phyloP scores from a whole-genome alignment of 73 alveolate species.

The Stentor coeruleus region DNA sequence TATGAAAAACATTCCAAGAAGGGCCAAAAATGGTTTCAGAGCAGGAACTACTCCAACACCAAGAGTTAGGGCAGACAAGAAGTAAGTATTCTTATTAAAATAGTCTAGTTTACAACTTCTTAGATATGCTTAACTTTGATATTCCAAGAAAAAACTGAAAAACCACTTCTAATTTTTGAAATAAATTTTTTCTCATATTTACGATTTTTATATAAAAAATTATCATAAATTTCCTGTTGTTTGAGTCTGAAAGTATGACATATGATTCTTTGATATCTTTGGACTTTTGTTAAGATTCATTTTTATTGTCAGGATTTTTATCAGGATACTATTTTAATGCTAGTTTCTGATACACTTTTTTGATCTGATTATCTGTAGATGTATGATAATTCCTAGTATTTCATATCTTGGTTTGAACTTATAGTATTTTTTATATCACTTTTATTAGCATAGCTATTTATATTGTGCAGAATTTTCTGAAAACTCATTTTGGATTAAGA shows the following conservation, averaged over 20 bases:
- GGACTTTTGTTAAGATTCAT: constrained; percentile 82
- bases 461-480: too few relatives aligned
- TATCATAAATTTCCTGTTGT: too few relatives aligned
- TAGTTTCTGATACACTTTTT: constrained; percentile 86
- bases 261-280: constrained; percentile 95
- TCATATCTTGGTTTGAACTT: constrained; percentile 58
- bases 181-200: too few relatives aligned
- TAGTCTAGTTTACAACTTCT: too few relatives aligned
- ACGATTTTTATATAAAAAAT: too few relatives aligned
- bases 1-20: constrained; percentile 70
- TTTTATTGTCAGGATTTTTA: constrained; percentile 82
- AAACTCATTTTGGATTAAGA: too few relatives aligned
- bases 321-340: constrained; percentile 96
- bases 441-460: too few relatives aligned
- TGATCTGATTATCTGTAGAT: constrained; percentile 71
- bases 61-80: constrained; percentile 36
- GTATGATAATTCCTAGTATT: constrained; percentile 74
- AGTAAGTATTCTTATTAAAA: background rate
- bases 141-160: too few relatives aligned
- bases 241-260: constrained; percentile 80
- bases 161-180: too few relatives aligned
- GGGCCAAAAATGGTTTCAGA: constrained; percentile 90
- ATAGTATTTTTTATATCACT: too few relatives aligned
- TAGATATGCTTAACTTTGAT: too few relatives aligned
- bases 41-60: constrained; percentile 66